These are phyloP conservation scores for Starmerella sirachaensis DNA, from an alignment of 805 yeast species.

Conservation along the genomic window DNA sequence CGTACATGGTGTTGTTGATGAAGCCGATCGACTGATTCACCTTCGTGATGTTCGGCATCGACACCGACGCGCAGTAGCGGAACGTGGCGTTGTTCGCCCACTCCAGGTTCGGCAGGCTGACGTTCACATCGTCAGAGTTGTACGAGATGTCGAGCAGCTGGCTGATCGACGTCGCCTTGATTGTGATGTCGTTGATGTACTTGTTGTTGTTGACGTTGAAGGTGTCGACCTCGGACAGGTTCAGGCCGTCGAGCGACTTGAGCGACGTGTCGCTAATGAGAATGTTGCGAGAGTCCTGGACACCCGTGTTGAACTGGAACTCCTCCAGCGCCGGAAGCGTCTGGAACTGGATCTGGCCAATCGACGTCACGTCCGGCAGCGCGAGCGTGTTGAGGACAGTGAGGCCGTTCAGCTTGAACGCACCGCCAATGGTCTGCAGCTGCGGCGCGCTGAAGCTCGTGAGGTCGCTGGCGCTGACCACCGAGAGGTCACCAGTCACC, in stretches of 20 bases:
- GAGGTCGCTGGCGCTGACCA: slow-evolving; percentile 55
- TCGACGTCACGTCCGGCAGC: slow-evolving; percentile 68
- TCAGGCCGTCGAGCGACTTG: slow-evolving; percentile 31
- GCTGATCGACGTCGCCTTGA: slow-evolving; percentile 62
- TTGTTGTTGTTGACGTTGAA: slow-evolving; percentile 80
- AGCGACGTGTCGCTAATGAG: slow-evolving; percentile 35
- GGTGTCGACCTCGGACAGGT: slow-evolving; percentile 28
- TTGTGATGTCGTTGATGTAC: slow-evolving; percentile 51
- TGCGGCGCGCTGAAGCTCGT: slow-evolving; percentile 63
- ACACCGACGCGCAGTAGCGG: slow-evolving; percentile 64
- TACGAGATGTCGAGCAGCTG: slow-evolving; percentile 65
- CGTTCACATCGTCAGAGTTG: slow-evolving; percentile 71
- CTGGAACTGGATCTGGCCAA: slow-evolving; percentile 66
- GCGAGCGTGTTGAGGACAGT: slow-evolving; percentile 56
- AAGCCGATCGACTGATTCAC: slow-evolving; percentile 78
- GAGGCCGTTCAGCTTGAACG: slow-evolving; percentile 48
- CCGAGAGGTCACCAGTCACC: slow-evolving; percentile 61
- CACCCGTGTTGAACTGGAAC: slow-evolving; percentile 57
- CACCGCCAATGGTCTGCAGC: slow-evolving; percentile 62
- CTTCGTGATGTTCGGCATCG: slow-evolving; percentile 51
- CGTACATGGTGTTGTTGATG: slow-evolving; percentile 50
- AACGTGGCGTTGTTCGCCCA: slow-evolving; percentile 85
- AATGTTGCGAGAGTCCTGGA: slow-evolving; percentile 61
- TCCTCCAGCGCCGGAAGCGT: slow-evolving; percentile 74
- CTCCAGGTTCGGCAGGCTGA: slow-evolving; percentile 39